Percentiles rank a stretch among this genome's conserved stretches.
phyloP scores from a whole-genome alignment of 2,329 filamentous ascomycete genomes.

The Dendryphion nanum region DNA sequence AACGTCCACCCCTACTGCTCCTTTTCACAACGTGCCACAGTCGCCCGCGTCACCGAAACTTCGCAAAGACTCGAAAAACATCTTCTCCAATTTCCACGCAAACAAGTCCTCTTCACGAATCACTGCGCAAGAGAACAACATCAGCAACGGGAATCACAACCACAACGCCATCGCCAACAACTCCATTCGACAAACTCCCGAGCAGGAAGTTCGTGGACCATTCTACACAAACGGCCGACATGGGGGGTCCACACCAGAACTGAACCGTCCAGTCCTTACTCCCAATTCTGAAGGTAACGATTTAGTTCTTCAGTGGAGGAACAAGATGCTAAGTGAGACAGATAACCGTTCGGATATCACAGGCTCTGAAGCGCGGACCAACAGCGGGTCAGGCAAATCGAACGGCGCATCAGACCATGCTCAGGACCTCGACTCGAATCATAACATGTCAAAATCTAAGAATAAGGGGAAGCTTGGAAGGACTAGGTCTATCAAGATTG shows the following conservation, averaged over 20 bases:
- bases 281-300: constrained; percentile 35
- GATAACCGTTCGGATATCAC: constrained; percentile 33
- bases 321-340: constrained; percentile 13
- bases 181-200: constrained; percentile 31
- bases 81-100: constrained; percentile 50
- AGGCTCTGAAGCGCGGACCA: constrained; percentile 21
- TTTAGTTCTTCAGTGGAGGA: constrained; percentile 1
- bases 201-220: constrained; percentile 29
- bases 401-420: constrained; percentile 20
- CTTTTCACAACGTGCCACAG: constrained; percentile 30
- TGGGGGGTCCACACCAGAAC: constrained; percentile 49
- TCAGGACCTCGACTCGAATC: constrained; percentile 21
- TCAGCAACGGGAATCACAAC: too few species aligned
- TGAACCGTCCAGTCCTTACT: constrained; percentile 40
- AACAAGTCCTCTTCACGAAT: constrained; percentile 47
- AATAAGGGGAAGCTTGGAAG: constrained; percentile 40
- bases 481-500: constrained; percentile 46
- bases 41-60: constrained; percentile 35
- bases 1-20: constrained; percentile 25
- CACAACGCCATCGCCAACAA: too few species aligned
- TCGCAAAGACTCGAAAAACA: constrained; percentile 41
- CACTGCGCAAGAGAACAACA: constrained; percentile 34
- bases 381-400: constrained; percentile 29
- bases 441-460: constrained; percentile 25
- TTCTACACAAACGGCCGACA: constrained; percentile 43